A percentile compares a stretch with the other conserved stretches of the same genome.
phyloP scores from a whole-genome alignment of 768 basidiomycete genomes.

The Macrocybe gigantea region DNA sequence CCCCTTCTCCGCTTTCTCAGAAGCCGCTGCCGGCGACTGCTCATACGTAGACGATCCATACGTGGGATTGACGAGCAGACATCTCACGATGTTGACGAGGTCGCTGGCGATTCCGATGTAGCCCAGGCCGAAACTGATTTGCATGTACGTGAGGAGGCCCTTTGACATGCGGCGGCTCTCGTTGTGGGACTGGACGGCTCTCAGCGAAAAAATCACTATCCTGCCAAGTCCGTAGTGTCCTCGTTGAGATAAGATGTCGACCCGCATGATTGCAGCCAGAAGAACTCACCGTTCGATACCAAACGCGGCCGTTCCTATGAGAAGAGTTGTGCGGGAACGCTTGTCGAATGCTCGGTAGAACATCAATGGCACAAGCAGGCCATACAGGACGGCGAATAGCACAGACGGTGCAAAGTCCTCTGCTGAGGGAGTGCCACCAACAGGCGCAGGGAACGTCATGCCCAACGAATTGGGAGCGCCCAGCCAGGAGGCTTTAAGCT shows the following conservation, averaged over 20 bases:
- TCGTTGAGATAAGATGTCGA: not conserved
- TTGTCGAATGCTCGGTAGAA: slow-evolving; percentile 4
- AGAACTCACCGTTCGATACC: slow-evolving; percentile 7
- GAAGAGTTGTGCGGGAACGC: slow-evolving; percentile 5
- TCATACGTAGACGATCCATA: slow-evolving; percentile 23
- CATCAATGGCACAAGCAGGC: slow-evolving; percentile 4
- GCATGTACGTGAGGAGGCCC: slow-evolving; percentile 12
- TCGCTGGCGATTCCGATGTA: slow-evolving; percentile 28
- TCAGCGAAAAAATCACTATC: slow-evolving; percentile 6
- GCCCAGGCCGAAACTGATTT: slow-evolving; percentile 25
- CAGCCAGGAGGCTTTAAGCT: too few relatives aligned
- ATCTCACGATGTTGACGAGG: slow-evolving; percentile 28
- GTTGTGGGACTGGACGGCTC: slow-evolving; percentile 3
- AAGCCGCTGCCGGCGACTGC: slow-evolving; percentile 18
- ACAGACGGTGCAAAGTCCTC: slow-evolving; percentile 6
- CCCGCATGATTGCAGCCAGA: too few relatives aligned
- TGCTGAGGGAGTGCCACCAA: slow-evolving; percentile 6
- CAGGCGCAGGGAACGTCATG: slow-evolving; percentile 5
- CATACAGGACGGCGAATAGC: slow-evolving; percentile 6
- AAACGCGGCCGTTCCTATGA: slow-evolving; percentile 4
- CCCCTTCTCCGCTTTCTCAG: slow-evolving; percentile 9
- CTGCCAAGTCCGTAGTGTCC: not conserved
- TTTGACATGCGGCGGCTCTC: slow-evolving; percentile 1
- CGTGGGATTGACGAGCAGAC: slow-evolving; percentile 33
- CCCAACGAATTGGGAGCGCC: too few relatives aligned